Conservation (phyloP, 2,329 filamentous ascomycete species). For the Nakataea oryzae region DNA sequence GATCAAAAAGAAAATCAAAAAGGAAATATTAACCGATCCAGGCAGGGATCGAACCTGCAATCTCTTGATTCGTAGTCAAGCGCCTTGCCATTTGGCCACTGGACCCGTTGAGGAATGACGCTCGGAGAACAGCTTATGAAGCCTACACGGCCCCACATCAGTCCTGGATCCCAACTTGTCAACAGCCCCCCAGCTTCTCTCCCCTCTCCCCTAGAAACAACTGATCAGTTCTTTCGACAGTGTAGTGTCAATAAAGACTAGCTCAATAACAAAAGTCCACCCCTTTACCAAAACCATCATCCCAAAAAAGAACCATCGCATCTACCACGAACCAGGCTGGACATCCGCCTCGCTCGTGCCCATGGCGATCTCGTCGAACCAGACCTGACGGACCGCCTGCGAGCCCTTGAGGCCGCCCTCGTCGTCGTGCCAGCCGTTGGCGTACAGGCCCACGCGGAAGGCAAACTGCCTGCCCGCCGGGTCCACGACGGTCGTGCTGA, state of each 20-base stretch:
- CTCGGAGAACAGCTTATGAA: not conserved
- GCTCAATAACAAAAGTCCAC: not conserved
- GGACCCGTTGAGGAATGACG: not conserved
- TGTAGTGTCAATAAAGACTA: too few species aligned
- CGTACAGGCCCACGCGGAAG: slow-evolving; percentile 37
- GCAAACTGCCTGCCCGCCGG: slow-evolving; percentile 24
- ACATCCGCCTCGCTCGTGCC: slow-evolving; percentile 29
- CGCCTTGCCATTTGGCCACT: slow-evolving; percentile 22
- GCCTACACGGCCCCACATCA: not conserved
- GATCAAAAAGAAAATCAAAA: not conserved
- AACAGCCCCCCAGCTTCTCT: not conserved
- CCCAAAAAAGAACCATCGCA: not conserved
- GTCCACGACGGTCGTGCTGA: slow-evolving; percentile 34
- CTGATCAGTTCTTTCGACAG: too few species aligned
- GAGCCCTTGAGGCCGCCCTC: slow-evolving; percentile 22
- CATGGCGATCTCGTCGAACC: slow-evolving; percentile 36
- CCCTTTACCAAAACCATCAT: not conserved
- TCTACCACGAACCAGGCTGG: slow-evolving; percentile 14
- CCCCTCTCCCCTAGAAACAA: not conserved
- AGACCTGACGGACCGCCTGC: slow-evolving; percentile 33
- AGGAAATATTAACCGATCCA: not conserved
- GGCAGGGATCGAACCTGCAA: slow-evolving; percentile 25
- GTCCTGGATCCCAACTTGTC: too few species aligned
- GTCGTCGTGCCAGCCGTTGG: slow-evolving; percentile 37
- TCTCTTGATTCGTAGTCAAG: slow-evolving; percentile 26